Base-by-base conservation (phyloP, 805 yeast species). In the Suhomyces sp. region DNA sequence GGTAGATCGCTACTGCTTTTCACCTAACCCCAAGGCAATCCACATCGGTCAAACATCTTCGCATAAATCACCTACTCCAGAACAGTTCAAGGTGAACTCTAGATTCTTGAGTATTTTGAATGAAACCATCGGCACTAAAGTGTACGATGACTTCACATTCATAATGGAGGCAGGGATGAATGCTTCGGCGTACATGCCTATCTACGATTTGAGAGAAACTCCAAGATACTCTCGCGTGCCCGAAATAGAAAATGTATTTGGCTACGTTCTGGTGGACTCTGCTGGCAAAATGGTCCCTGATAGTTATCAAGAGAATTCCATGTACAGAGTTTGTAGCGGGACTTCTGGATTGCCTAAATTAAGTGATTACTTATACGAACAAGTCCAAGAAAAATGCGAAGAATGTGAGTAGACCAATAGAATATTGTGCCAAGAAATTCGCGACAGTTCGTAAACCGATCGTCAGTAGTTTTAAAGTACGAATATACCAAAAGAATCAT, bases 221-320 rank as follows among this genome's bases (percentile, higher is more conserved):
- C 90, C 93, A 1, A 70, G 78, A 20, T 81, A 79, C 54, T 86
- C 85, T 31, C 74, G 94, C 57, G 79, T 78, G 12, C 89, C 93
- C 1, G 87, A 84, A 19, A 79, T 86, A 7, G 89, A 86, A 54
- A 87, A 86, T 58, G 82, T 83, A 1, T 73, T 83, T 48, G 96
- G 96, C 0, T 86, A 84, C 60, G 84, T 87, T 8, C 77, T 78
- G 55, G 86, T 88, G 2, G 79, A 79, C 55, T 65, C 55, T 1
- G 62, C 74, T 2, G 87, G 89, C 0, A 72, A 73, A 43, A 85
- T 89, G 53, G 69, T 82, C 1, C 73, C 74, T 1, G 78, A 69
- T 1, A 71, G 82, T 17, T 89, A 82, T 58, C 83, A 87, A 62
- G 60, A 66, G 4, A 88, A 89, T 62, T 60, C 66, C 15, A 70